These are phyloP conservation scores for Trypanosoma vivax DNA, from an alignment of 208 protist species.

Conservation along the genomic window DNA sequence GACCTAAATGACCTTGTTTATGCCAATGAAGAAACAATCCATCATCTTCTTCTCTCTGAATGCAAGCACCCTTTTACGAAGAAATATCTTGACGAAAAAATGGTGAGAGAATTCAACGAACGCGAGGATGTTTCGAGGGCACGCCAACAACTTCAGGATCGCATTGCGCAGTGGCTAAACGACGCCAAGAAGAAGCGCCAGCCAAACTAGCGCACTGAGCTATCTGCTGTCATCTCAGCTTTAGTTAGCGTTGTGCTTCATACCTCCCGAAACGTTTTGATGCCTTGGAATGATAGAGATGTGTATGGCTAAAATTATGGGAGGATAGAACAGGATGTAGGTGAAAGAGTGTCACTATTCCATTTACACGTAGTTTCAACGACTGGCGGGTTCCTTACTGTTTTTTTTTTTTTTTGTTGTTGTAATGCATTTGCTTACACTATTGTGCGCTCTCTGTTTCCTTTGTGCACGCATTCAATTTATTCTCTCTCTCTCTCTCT, in stretches of 20 bases:
- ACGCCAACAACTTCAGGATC: slow-evolving; percentile 38
- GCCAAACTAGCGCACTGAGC: not conserved
- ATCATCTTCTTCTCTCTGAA: slow-evolving; percentile 80
- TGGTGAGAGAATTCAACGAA: slow-evolving; percentile 75
- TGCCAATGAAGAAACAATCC: slow-evolving; percentile 78
- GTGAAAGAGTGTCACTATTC: too few relatives aligned
- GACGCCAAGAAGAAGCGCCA: slow-evolving; percentile 18
- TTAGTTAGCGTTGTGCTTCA: too few relatives aligned
- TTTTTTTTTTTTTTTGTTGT: not conserved
- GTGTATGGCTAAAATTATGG: too few relatives aligned
- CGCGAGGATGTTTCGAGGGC: slow-evolving; percentile 52
- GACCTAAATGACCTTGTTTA: slow-evolving; percentile 71
- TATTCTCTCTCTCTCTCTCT: not conserved
- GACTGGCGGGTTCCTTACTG: too few relatives aligned
- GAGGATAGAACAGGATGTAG: too few relatives aligned
- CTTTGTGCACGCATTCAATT: not conserved
- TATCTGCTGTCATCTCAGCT: too few relatives aligned
- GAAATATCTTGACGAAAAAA: slow-evolving; percentile 78
- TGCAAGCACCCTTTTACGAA: slow-evolving; percentile 88
- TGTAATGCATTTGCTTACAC: not conserved
- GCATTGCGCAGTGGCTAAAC: slow-evolving; percentile 54
- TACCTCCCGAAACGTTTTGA: too few relatives aligned
- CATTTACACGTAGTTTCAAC: too few relatives aligned
- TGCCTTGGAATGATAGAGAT: too few relatives aligned
- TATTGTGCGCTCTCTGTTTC: too few relatives aligned